A percentile compares a stretch with the other conserved stretches of the same genome.
These are phyloP conservation scores for Pestalotiopsis sp. DNA, from an alignment of 2,329 filamentous ascomycete genomes.

Conservation along the genomic window DNA sequence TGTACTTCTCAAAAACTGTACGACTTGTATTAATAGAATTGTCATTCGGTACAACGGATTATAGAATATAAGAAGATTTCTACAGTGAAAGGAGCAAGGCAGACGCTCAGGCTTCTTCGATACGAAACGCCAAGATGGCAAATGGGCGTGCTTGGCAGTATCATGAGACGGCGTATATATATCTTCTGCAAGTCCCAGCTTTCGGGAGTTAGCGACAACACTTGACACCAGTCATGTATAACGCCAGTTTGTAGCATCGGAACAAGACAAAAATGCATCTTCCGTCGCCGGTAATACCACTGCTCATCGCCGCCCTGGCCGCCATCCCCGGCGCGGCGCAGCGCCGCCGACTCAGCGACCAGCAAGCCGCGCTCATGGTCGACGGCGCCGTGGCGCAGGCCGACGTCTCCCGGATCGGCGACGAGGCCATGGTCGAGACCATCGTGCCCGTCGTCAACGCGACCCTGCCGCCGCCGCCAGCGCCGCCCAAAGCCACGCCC, in stretches of 20 bases:
- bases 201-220: neutral
- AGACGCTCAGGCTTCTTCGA: neutral
- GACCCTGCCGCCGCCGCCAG: constrained; percentile 10
- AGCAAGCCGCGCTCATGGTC: constrained; percentile 13
- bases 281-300: constrained; percentile 5
- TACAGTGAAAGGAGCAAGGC: neutral
- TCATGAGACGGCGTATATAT: constrained; percentile 14
- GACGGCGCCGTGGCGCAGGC: constrained; percentile 16
- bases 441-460: constrained; percentile 13
- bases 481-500: constrained; percentile 40
- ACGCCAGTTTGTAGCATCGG: neutral
- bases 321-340: constrained; percentile 9
- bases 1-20: too few relatives aligned
- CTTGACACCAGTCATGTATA: neutral
- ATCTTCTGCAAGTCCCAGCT: constrained; percentile 9
- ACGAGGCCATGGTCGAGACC: constrained; percentile 21
- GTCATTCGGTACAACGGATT: neutral
- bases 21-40: neutral
- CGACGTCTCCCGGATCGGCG: constrained; percentile 16
- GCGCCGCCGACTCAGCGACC: constrained; percentile 4
- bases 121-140: constrained; percentile 28
- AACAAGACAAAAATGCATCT: constrained; percentile 7
- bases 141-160: constrained; percentile 14
- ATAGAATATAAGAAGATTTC: too few relatives aligned
- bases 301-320: neutral